Evolutionary conservation across 768 basidiomycete genomes (phyloP), one percentile per base, ranked within the genome.

Genomic region (Phaffia tasmanica): DNA sequence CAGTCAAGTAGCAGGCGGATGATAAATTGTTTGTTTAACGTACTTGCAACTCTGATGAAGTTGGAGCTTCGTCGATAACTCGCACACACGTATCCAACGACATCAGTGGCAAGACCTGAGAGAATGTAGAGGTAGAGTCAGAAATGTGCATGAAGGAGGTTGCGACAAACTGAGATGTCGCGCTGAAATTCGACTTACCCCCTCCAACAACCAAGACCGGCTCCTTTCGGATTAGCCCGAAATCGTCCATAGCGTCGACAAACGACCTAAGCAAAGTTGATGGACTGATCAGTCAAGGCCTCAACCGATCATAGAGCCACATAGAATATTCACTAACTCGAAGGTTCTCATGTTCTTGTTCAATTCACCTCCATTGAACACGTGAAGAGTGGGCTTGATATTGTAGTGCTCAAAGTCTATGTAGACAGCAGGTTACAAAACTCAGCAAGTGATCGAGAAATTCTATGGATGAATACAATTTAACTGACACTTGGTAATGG

Each of bases 181-280:
- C 35, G 11, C 30, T n/a, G 11, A 14, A 35, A 32, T 46, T 14
- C 11, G 15, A 18, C 1, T n/a, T 30, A 65, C 76, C 76, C 63
- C 76, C 76, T 27, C 76, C 76, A 49, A 75, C 70, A 35, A 75
- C 75, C 27, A 77, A 72, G 58, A 74, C 73, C 51, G 76, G 76
- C 71, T 77, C 76, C 68, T 76, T 76, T 70, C 76, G 73, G 69
- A 77, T 74, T 30, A 71, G 73, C n/a, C 76, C 76, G 70, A 75
- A 76, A n/a, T 72, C 72, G 67, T 75, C 75, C 73, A 77, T 76
- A 57, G 76, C 76, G 66, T 77, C 76, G 50, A 77, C 76, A 61
- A 77, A 73, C 50, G 74, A 74, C 60, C 74, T 32, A 14, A 15
- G 16, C 4, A 29, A n/a, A 57, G 18, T 54, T 72, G 73, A 77